Conservation (phyloP, 768 basidiomycete species). For the Tephrocybe rancida region DNA sequence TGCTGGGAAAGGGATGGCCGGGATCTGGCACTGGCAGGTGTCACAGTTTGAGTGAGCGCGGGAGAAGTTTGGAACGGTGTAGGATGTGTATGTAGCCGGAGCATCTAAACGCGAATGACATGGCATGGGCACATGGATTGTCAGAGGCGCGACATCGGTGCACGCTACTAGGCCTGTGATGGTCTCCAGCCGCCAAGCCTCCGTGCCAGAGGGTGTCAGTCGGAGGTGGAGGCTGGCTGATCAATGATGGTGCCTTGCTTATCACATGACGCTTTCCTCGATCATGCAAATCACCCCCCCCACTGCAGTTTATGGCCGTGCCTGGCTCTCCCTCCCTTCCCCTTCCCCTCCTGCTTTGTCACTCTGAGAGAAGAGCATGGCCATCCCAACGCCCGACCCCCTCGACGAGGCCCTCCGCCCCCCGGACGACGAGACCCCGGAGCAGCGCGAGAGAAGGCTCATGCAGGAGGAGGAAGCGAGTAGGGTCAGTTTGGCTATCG, state of each 20-base stretch:
- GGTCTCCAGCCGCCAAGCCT: too few species aligned
- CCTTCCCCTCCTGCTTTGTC: slow-evolving; percentile 20
- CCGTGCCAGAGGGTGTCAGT: too few species aligned
- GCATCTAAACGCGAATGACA: too few species aligned
- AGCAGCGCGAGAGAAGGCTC: slow-evolving; percentile 55
- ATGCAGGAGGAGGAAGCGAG: slow-evolving; percentile 67
- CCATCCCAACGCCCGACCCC: slow-evolving; percentile 45
- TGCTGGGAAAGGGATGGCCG: too few species aligned
- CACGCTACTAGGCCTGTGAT: too few species aligned
- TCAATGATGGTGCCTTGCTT: slow-evolving; percentile 33
- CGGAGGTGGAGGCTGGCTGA: too few species aligned
- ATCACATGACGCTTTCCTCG: slow-evolving; percentile 13
- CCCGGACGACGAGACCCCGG: slow-evolving; percentile 66
- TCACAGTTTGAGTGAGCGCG: too few species aligned
- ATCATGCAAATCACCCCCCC: slow-evolving; percentile 12
- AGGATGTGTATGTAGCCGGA: too few species aligned
- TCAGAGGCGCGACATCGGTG: too few species aligned
- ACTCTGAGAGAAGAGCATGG: slow-evolving; percentile 10
- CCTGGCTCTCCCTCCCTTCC: slow-evolving; percentile 12
- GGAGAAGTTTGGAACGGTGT: too few species aligned
- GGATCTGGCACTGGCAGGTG: too few species aligned
- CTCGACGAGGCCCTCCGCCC: slow-evolving; percentile 67
- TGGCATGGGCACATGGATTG: too few species aligned
- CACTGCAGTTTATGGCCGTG: background rate
- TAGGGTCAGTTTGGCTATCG: slow-evolving; percentile 69